Evolutionary conservation across 176 grass and related monocot genomes (phyloP).

Genomic region (Guadua angustifolia): DNA sequence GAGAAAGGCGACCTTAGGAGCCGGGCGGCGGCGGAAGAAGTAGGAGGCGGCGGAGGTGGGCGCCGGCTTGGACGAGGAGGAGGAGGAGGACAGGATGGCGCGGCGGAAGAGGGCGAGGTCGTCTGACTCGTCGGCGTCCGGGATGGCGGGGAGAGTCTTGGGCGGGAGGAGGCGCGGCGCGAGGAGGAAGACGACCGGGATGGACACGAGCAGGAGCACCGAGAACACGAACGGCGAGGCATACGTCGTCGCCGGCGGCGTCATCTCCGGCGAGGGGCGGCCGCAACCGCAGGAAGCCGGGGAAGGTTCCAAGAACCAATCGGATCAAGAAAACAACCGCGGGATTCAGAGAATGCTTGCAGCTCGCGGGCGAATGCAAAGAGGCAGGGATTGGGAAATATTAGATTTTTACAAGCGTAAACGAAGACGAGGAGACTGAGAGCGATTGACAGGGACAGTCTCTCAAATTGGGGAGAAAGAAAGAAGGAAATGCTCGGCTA

Average conservation of each 20-base stretch:
- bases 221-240: slow-evolving; percentile 74
- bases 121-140: slow-evolving; percentile 81
- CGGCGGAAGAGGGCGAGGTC: slow-evolving; percentile 97
- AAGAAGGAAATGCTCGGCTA: background rate
- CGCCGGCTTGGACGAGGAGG: slow-evolving; percentile 57
- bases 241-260: slow-evolving; percentile 46
- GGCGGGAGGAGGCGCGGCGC: slow-evolving; percentile 74
- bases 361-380: slow-evolving; percentile 37
- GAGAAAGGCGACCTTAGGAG: slow-evolving; percentile 83
- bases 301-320: background rate
- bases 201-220: slow-evolving; percentile 65
- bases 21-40: slow-evolving; percentile 58
- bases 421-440: background rate
- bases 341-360: slow-evolving; percentile 15
- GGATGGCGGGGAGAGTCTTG: slow-evolving; percentile 84
- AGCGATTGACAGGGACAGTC: slow-evolving; percentile 56
- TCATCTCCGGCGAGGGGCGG: slow-evolving; percentile 50
- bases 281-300: background rate
- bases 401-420: slow-evolving; percentile 33
- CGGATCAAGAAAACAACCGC: background rate
- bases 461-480: slow-evolving; percentile 12
- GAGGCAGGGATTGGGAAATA: slow-evolving; percentile 11
- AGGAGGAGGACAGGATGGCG: slow-evolving; percentile 71
- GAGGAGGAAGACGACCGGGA: slow-evolving; percentile 73
- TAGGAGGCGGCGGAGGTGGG: slow-evolving; percentile 37